Percentiles rank a stretch among this genome's conserved stretches.
Conservation (phyloP, 306 rosid genomes). For the Lathyrus aphaca region DNA sequence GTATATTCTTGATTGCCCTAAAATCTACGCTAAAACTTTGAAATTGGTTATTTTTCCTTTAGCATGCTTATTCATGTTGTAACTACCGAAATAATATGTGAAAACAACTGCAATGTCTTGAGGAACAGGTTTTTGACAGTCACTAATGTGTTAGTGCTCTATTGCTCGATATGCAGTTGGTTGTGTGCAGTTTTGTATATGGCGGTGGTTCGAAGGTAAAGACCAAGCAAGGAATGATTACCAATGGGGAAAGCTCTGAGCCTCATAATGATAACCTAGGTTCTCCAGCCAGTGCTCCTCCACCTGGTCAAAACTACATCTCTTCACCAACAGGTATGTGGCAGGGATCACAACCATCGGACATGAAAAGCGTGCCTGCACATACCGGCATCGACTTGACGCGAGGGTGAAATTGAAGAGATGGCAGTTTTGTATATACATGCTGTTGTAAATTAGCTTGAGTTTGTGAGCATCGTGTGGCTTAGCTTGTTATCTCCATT, state of each 20-base stretch:
- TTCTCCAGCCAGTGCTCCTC: slow-evolving; percentile 60
- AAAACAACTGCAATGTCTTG: slow-evolving; percentile 18
- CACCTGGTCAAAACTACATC: slow-evolving; percentile 60
- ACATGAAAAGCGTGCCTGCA: slow-evolving; percentile 52
- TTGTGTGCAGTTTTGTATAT: slow-evolving; percentile 84
- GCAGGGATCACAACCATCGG: slow-evolving; percentile 65
- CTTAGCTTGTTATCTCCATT: slow-evolving; percentile 41
- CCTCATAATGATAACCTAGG: slow-evolving; percentile 55
- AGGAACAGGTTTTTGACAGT: background rate
- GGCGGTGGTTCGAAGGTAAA: slow-evolving; percentile 67
- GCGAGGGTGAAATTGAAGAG: slow-evolving; percentile 72
- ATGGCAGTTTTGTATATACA: slow-evolving; percentile 67
- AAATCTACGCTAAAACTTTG: background rate
- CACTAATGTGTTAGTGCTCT: slow-evolving; percentile 24
- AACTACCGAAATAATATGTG: background rate
- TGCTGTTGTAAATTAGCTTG: slow-evolving; percentile 76
- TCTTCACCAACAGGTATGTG: slow-evolving; percentile 62
- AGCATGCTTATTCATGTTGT: slow-evolving; percentile 12
- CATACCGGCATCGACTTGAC: slow-evolving; percentile 85
- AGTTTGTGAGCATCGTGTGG: slow-evolving; percentile 57
- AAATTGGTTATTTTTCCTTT: background rate
- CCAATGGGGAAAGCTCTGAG: slow-evolving; percentile 58
- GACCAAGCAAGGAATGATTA: slow-evolving; percentile 51
- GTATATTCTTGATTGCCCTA: slow-evolving; percentile 48
- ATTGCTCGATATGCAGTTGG: slow-evolving; percentile 63